A percentile compares a stretch with the other conserved stretches of the same genome.
These are phyloP conservation scores for Gossypium ekmanianum DNA, from an alignment of 345 rosid species.

Conservation along the genomic window DNA sequence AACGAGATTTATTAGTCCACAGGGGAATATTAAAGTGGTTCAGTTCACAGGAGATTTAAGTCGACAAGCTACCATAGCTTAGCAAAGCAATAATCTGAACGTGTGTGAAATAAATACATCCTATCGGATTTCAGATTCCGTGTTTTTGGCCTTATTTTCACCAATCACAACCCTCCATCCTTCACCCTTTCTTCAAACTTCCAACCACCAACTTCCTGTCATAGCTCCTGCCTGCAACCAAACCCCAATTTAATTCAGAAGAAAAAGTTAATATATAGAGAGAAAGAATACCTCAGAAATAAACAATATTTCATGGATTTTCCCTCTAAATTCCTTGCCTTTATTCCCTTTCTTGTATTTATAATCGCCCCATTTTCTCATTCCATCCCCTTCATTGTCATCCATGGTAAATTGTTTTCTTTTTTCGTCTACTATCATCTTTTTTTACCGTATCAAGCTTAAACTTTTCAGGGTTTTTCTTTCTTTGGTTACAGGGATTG, in stretches of 20 bases:
- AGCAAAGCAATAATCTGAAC: background rate
- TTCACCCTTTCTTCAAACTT: background rate
- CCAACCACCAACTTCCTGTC: background rate
- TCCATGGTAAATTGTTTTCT: conserved; percentile 46
- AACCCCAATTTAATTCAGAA: background rate
- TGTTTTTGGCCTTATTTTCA: background rate
- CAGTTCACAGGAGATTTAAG: background rate
- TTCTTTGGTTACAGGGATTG: conserved; percentile 49
- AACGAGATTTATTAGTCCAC: background rate
- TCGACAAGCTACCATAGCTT: background rate
- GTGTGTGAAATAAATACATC: background rate
- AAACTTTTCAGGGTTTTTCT: background rate
- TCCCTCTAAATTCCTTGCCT: conserved; percentile 10
- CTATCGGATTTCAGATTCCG: background rate
- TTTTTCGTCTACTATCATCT: background rate
- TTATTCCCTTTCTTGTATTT: conserved; percentile 19
- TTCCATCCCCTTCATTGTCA: conserved; percentile 63
- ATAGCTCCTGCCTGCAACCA: conserved; percentile 4
- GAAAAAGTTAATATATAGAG: no score
- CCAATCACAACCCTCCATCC: conserved; percentile 3
- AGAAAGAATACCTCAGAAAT: background rate
- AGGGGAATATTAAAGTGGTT: background rate
- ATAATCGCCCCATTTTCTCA: conserved; percentile 31
- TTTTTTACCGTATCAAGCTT: conserved; percentile 9
- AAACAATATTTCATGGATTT: conserved; percentile 27